Percentiles rank a stretch among this genome's conserved stretches.
phyloP scores from a whole-genome alignment of 2,329 filamentous ascomycete species.

The Harringtonia lauricola region DNA sequence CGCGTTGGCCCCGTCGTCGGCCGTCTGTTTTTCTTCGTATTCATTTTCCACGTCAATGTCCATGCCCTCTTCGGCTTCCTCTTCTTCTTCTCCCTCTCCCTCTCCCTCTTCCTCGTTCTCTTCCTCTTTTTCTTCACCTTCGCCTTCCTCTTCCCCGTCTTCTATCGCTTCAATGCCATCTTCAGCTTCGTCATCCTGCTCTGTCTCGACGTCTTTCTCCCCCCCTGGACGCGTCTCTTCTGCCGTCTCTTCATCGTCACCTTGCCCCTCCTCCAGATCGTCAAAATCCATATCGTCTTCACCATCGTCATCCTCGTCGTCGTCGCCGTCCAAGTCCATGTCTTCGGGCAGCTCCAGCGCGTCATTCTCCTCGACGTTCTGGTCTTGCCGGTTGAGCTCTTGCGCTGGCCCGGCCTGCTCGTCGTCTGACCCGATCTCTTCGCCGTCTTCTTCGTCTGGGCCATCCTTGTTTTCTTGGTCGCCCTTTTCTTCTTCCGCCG shows the following conservation, averaged over 20 bases:
- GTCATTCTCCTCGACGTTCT: conserved; percentile 72
- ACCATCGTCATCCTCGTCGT: conserved; percentile 44
- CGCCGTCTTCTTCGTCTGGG: conserved; percentile 44
- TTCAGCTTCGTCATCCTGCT: conserved; percentile 26
- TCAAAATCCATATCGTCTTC: conserved; percentile 41
- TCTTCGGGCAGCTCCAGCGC: conserved; percentile 78
- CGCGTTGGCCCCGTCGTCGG: conserved; percentile 36
- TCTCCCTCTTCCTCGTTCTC: conserved; percentile 26
- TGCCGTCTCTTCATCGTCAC: conserved; percentile 26
- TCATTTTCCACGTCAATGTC: conserved; percentile 43
- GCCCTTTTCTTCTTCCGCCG: conserved; percentile 40
- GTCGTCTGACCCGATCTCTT: conserved; percentile 50
- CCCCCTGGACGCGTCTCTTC: conserved; percentile 33
- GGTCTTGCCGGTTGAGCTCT: conserved; percentile 51
- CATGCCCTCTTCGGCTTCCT: conserved; percentile 32
- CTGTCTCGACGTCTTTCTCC: conserved; percentile 33
- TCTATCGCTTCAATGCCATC: conserved; percentile 34
- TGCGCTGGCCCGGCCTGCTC: conserved; percentile 45
- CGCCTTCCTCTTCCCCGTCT: conserved; percentile 28
- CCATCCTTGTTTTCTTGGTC: conserved; percentile 26
- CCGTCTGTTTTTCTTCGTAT: conserved; percentile 30
- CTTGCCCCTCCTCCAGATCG: conserved; percentile 46
- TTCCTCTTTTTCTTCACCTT: conserved; percentile 24
- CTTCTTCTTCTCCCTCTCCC: conserved; percentile 22
- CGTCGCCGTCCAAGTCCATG: conserved; percentile 76